These are phyloP conservation scores for Penicillium sp. DNA, from an alignment of 2,329 filamentous ascomycete species.

Conservation along the genomic window DNA sequence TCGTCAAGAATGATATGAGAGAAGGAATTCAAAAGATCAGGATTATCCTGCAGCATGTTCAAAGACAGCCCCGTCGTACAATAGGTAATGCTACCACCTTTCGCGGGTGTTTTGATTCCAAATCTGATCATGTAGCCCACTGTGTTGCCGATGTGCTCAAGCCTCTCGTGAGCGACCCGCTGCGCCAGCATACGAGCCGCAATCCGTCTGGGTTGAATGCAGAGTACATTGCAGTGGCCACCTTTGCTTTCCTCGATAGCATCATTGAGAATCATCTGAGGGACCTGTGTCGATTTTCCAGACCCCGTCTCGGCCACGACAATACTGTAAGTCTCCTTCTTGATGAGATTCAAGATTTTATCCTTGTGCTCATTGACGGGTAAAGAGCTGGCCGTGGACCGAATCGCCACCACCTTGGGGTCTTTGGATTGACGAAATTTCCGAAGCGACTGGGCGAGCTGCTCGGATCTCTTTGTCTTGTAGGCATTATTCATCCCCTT, in stretches of 20 bases:
- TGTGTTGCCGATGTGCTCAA: slow-evolving; percentile 35
- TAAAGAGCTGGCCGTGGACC: slow-evolving; percentile 15
- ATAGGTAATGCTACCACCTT: slow-evolving; percentile 41
- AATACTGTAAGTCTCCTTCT: slow-evolving; percentile 40
- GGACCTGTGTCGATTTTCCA: slow-evolving; percentile 47
- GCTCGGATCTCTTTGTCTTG: background rate
- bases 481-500: background rate
- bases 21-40: slow-evolving; percentile 34
- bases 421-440: background rate
- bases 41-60: slow-evolving; percentile 37
- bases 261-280: slow-evolving; percentile 50
- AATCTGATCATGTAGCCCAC: slow-evolving; percentile 46
- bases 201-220: slow-evolving; percentile 46
- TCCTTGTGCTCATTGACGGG: slow-evolving; percentile 37
- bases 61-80: slow-evolving; percentile 48
- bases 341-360: slow-evolving; percentile 36
- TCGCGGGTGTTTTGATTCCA: slow-evolving; percentile 29
- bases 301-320: slow-evolving; percentile 44
- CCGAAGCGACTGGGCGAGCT: background rate
- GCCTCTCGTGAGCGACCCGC: slow-evolving; percentile 44
- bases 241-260: slow-evolving; percentile 37
- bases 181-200: slow-evolving; percentile 44
- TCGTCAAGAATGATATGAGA: slow-evolving; percentile 50
- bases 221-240: slow-evolving; percentile 45
- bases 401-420: slow-evolving; percentile 1